Evolutionary conservation across 495 filamentous ascomycete genomes (phyloP).

Genomic region (Umbilicaria muhlenbergii): DNA sequence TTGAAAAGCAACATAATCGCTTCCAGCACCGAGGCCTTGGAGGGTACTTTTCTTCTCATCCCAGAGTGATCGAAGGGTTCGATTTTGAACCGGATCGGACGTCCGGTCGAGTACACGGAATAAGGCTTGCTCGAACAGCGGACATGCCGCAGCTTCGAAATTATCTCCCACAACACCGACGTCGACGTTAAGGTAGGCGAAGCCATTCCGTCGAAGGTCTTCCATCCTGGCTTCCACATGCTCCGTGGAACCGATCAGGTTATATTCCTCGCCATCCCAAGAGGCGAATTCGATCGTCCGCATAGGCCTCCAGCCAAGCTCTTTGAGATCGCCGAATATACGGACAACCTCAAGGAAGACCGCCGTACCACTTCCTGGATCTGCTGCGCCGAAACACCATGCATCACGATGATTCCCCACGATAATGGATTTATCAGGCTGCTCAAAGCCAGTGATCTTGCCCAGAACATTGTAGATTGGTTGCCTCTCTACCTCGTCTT

Average conservation of each 20-base stretch:
- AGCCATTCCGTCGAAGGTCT: conserved; percentile 39
- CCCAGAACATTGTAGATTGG: conserved; percentile 85
- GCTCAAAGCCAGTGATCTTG: conserved; percentile 65
- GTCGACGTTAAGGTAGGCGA: conserved; percentile 88
- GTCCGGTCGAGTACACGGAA: conserved; percentile 57
- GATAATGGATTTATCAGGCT: conserved; percentile 70
- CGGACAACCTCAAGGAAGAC: conserved; percentile 76
- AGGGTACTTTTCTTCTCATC: conserved; percentile 40
- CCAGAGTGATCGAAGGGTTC: conserved; percentile 64
- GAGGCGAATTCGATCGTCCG: conserved; percentile 88
- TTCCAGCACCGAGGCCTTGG: conserved; percentile 58
- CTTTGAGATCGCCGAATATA: conserved; percentile 60
- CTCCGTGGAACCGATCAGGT: conserved; percentile 87
- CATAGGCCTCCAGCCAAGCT: conserved; percentile 73
- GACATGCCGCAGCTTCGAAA: conserved; percentile 65
- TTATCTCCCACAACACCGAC: conserved; percentile 59
- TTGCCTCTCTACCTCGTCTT: conserved; percentile 69
- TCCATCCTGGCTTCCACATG: conserved; percentile 63
- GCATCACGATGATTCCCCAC: conserved; percentile 90
- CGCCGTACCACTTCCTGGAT: conserved; percentile 80
- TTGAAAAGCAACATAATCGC: conserved; percentile 86
- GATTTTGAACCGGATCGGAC: conserved; percentile 53
- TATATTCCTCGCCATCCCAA: conserved; percentile 92
- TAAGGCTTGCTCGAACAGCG: conserved; percentile 57
- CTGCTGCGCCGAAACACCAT: conserved; percentile 77